These are phyloP conservation scores for Sporisorium exsertum DNA, from an alignment of 1,284 basidiomycete genomes.

Conservation along the genomic window DNA sequence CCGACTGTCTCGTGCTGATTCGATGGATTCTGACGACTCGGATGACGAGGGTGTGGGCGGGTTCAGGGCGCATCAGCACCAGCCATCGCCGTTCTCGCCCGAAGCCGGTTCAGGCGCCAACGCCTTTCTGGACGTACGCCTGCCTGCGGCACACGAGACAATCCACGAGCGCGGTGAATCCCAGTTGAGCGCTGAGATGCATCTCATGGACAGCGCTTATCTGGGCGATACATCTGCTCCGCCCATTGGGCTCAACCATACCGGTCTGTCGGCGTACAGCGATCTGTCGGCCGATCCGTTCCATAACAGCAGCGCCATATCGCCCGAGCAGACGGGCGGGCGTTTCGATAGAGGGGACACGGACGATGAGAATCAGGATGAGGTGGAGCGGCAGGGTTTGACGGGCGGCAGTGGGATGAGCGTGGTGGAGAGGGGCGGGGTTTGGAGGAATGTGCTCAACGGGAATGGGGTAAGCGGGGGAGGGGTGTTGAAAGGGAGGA, in stretches of 20 bases:
- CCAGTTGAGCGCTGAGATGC: conserved; percentile 16
- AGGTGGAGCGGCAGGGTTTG: conserved; percentile 25
- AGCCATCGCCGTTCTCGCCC: conserved; percentile 31
- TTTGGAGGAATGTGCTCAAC: conserved; percentile 10
- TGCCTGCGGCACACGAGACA: conserved; percentile 25
- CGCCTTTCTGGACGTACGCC: conserved; percentile 10
- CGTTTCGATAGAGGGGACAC: conserved; percentile 3
- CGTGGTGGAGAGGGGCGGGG: neutral
- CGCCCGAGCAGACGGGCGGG: conserved; percentile 37
- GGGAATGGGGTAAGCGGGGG: neutral
- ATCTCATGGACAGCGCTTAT: conserved; percentile 20
- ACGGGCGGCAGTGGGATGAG: conserved; percentile 5
- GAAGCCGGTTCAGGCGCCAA: neutral
- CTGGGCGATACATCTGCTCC: conserved; percentile 7
- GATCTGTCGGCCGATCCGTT: conserved; percentile 40
- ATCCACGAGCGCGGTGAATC: conserved; percentile 42
- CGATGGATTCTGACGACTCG: conserved; percentile 4
- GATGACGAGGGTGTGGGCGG: conserved; percentile 10
- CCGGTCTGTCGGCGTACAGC: conserved; percentile 35
- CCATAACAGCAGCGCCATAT: conserved; percentile 18
- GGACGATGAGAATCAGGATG: conserved; percentile 23
- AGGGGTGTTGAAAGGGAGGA: conserved; percentile 12
- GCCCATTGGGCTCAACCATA: conserved; percentile 33
- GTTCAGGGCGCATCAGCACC: neutral
- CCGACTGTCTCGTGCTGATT: conserved; percentile 8